Conservation (phyloP, 2,329 filamentous ascomycete genomes). For the Trichoderma sp. region DNA sequence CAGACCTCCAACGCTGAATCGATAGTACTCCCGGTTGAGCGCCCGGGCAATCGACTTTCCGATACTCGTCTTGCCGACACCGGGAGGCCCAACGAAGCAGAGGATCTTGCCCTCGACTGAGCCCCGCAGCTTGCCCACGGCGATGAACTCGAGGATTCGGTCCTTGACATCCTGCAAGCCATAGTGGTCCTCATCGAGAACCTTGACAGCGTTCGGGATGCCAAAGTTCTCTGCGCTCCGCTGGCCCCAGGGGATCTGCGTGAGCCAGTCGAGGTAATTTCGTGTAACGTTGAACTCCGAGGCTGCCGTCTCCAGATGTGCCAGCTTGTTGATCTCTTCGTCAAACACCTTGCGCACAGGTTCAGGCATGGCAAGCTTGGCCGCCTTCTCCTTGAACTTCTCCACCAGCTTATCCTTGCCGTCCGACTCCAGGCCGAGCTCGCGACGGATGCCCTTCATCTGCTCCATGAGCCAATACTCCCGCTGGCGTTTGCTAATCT, state of each 20-base stretch:
- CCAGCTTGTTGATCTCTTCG: conserved; percentile 95
- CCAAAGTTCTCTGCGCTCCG: conserved; percentile 95
- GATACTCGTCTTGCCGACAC: conserved; percentile 98
- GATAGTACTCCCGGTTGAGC: conserved; percentile 93
- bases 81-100: conserved; percentile 94
- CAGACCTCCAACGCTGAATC: conserved; percentile 95
- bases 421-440: conserved; percentile 94
- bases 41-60: conserved; percentile 97
- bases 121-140: conserved; percentile 92
- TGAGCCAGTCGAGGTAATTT: conserved; percentile 98
- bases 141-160: conserved; percentile 96
- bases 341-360: conserved; percentile 97
- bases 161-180: conserved; percentile 98
- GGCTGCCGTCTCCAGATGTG: conserved; percentile 90
- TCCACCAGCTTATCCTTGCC: conserved; percentile 98
- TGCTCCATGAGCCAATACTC: conserved; percentile 99
- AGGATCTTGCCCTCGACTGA: conserved; percentile 98
- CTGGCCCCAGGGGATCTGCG: conserved; percentile 96
- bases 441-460: conserved; percentile 96
- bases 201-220: conserved; percentile 85
- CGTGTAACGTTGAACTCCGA: conserved; percentile 98
- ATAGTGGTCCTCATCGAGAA: conserved; percentile 95
- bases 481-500: conserved; percentile 94
- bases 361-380: conserved; percentile 94
- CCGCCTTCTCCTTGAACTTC: conserved; percentile 93